Percentiles rank a stretch among this genome's conserved stretches.
Conservation (phyloP, 148 eudicot species). For the Selenicereus undatus region DNA sequence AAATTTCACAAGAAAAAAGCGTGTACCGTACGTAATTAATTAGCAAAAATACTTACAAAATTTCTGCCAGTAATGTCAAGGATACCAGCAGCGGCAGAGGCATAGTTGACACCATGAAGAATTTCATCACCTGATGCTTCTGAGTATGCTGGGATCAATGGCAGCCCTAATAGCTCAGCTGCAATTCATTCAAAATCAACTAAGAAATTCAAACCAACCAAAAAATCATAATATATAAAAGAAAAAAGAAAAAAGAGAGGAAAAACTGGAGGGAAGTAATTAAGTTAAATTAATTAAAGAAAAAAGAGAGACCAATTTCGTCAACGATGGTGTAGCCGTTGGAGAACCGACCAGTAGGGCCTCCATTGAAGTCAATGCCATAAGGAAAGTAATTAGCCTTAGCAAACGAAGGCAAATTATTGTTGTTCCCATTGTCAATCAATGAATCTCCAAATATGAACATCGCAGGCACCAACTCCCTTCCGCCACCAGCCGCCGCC, state of each 20-base stretch:
- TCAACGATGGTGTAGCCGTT: constrained; percentile 94
- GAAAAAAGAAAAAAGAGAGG: background rate
- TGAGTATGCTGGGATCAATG: constrained; percentile 63
- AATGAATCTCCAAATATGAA: constrained; percentile 90
- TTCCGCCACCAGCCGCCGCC: constrained; percentile 6
- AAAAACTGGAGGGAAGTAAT: background rate
- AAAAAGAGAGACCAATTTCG: constrained; percentile 44
- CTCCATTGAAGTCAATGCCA: constrained; percentile 80
- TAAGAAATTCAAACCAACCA: background rate
- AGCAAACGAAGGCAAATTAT: constrained; percentile 70
- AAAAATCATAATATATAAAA: background rate
- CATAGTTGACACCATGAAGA: constrained; percentile 76
- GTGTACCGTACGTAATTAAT: too few relatives aligned
- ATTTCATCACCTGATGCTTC: constrained; percentile 52
- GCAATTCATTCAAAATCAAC: constrained; percentile 6
- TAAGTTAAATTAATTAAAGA: background rate
- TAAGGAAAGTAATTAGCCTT: constrained; percentile 91
- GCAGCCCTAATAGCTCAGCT: constrained; percentile 80
- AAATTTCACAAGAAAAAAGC: too few relatives aligned
- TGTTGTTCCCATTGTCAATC: constrained; percentile 89
- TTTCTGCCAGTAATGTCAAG: constrained; percentile 83
- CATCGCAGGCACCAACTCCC: constrained; percentile 69
- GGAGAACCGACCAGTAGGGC: constrained; percentile 86
- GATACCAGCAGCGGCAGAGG: constrained; percentile 94
- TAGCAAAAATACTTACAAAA: constrained; percentile 38